Conservation (phyloP, 192 early-diverging fungal genomes). For the Martensiomyces pterosporus region DNA sequence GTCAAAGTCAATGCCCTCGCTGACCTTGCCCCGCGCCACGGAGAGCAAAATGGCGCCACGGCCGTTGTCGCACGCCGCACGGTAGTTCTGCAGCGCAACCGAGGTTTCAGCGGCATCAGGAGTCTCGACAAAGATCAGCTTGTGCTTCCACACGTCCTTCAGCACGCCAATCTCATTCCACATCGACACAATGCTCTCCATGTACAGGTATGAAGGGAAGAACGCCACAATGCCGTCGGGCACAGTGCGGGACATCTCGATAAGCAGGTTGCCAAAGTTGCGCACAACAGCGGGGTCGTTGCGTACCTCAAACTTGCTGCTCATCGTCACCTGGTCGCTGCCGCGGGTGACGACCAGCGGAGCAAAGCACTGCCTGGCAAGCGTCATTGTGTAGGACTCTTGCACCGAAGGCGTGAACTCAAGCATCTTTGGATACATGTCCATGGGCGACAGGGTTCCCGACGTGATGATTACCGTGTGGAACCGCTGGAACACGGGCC, state of each 20-base stretch:
- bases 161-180: constrained; percentile 98
- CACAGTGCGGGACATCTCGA: constrained; percentile 88
- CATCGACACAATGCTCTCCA: constrained; percentile 97
- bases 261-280: constrained; percentile 96
- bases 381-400: constrained; percentile 95
- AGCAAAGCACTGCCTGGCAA: constrained; percentile 91
- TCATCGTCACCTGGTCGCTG: constrained; percentile 96
- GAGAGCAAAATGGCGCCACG: constrained; percentile 95
- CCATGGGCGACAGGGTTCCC: constrained; percentile 97
- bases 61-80: constrained; percentile 93
- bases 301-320: constrained; percentile 96
- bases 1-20: constrained; percentile 99
- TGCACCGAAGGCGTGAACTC: constrained; percentile 83
- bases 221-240: constrained; percentile 98
- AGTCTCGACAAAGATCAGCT: constrained; percentile 99
- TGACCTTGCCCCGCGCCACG: constrained; percentile 98
- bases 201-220: constrained; percentile 98
- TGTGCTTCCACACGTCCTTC: constrained; percentile 91
- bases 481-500: constrained; percentile 95
- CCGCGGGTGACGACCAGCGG: constrained; percentile 96
- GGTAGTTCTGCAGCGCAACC: constrained; percentile 92
- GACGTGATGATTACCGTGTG: constrained; percentile 96
- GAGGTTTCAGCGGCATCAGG: constrained; percentile 97
- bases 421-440: constrained; percentile 95
- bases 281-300: constrained; percentile 98